A percentile compares a stretch with the other conserved stretches of the same genome.
Conservation (phyloP, 768 basidiomycete species). For the Pulveroboletus sp. region DNA sequence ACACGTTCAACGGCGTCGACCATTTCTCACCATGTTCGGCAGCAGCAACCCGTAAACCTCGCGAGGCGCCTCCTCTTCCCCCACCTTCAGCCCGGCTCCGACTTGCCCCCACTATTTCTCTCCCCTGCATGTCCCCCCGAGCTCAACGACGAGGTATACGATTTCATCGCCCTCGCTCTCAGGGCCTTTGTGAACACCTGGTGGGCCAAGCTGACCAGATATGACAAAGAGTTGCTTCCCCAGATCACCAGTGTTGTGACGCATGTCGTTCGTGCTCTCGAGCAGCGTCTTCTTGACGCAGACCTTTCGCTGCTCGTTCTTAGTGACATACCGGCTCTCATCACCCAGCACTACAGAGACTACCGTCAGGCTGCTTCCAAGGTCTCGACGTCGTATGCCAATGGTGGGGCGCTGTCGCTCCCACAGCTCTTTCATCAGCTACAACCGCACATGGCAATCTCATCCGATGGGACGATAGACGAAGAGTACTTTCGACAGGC, state of each 20-base stretch:
- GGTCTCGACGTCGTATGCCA: slow-evolving; percentile 63
- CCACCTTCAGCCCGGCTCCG: slow-evolving; percentile 36
- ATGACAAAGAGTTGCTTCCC: slow-evolving; percentile 79
- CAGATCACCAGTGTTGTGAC: slow-evolving; percentile 59
- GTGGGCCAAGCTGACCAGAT: slow-evolving; percentile 81
- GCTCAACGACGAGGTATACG: slow-evolving; percentile 55
- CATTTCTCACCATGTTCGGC: slow-evolving; percentile 14
- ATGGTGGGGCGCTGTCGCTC: slow-evolving; percentile 57
- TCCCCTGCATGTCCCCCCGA: slow-evolving; percentile 43
- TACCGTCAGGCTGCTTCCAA: slow-evolving; percentile 66
- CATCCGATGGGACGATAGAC: slow-evolving; percentile 59
- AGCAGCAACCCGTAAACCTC: slow-evolving; percentile 35
- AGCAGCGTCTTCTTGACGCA: slow-evolving; percentile 47
- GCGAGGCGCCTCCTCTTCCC: slow-evolving; percentile 65
- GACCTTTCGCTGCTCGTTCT: slow-evolving; percentile 63
- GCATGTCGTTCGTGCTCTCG: slow-evolving; percentile 54
- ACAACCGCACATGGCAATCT: slow-evolving; percentile 82
- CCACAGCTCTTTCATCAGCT: slow-evolving; percentile 71
- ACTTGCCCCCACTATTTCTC: slow-evolving; percentile 51
- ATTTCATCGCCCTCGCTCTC: slow-evolving; percentile 73
- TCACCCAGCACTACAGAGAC: slow-evolving; percentile 76
- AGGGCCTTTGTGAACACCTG: slow-evolving; percentile 77
- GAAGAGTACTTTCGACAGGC: slow-evolving; percentile 76
- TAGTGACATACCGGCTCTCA: slow-evolving; percentile 54
- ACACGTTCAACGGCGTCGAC: slow-evolving; percentile 23